Evolutionary conservation across 768 basidiomycete species (phyloP).

Genomic region (Lactifluus volemus): DNA sequence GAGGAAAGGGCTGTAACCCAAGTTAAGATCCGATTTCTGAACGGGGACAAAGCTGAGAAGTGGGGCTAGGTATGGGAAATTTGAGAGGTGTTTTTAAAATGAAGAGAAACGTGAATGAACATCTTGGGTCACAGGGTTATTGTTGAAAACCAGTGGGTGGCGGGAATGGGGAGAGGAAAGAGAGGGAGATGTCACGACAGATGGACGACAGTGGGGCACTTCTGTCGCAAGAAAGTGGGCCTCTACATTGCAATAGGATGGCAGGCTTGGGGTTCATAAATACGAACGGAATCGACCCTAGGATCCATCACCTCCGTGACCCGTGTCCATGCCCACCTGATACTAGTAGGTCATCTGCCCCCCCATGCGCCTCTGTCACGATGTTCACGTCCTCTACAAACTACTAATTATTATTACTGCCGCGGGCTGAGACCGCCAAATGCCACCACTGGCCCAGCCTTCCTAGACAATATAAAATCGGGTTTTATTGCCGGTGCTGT

Average conservation of each 20-base stretch:
- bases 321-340: slow-evolving; percentile 6
- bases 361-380: not conserved
- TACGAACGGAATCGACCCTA: not conserved
- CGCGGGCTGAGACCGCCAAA: not conserved
- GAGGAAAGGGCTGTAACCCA: not conserved
- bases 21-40: not conserved
- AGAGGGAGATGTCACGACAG: not conserved
- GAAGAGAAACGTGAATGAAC: not conserved
- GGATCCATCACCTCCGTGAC: not conserved
- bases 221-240: not conserved
- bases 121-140: not conserved
- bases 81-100: not conserved
- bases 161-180: not conserved
- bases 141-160: not conserved
- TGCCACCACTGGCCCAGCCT: too few relatives aligned
- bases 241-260: not conserved
- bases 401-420: not conserved
- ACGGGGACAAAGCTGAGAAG: not conserved
- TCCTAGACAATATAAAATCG: too few relatives aligned
- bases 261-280: slow-evolving; percentile 2
- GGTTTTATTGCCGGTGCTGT: too few relatives aligned
- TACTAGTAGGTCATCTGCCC: slow-evolving; percentile 8
- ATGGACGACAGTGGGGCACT: not conserved
- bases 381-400: not conserved
- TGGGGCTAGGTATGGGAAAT: not conserved